Conservation (phyloP, 768 basidiomycete species). For the Polyporus arcularius region DNA sequence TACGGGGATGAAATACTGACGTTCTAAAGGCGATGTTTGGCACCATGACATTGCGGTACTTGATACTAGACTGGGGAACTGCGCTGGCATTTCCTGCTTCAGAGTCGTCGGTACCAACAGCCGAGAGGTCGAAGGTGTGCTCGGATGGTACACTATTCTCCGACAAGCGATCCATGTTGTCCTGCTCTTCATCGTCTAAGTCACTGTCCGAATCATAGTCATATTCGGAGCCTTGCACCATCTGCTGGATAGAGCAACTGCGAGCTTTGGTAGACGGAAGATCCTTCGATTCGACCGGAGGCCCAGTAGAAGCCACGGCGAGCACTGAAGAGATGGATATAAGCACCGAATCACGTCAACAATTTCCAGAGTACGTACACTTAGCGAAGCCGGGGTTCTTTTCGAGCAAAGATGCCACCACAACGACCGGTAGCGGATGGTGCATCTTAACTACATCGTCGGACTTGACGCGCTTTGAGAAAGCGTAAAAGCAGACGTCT, state of each 20-base stretch:
- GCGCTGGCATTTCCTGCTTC: background rate
- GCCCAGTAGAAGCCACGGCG: background rate
- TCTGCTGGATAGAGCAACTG: slow-evolving; percentile 1
- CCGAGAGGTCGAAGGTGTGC: background rate
- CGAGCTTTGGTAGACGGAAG: slow-evolving; percentile 9
- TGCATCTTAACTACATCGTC: background rate
- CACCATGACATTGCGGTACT: slow-evolving; percentile 8
- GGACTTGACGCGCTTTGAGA: background rate
- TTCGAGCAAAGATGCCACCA: background rate
- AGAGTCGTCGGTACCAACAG: background rate
- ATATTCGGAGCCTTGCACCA: slow-evolving; percentile 13
- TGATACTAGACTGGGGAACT: background rate
- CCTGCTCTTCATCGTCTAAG: slow-evolving; percentile 19
- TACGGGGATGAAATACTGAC: slow-evolving; percentile 3
- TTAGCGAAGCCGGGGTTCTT: background rate
- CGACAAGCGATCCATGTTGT: background rate
- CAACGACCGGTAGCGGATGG: slow-evolving; percentile 2
- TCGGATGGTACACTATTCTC: background rate
- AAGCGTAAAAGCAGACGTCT: slow-evolving; percentile 9
- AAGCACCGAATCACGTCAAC: background rate
- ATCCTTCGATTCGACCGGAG: background rate
- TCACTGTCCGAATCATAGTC: slow-evolving; percentile 27
- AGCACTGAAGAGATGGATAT: slow-evolving; percentile 6
- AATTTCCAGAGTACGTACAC: background rate
- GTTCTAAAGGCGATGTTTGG: slow-evolving; percentile 22